phyloP scores from a whole-genome alignment of 306 rosid genomes.

The Begonia fuchsioides region DNA sequence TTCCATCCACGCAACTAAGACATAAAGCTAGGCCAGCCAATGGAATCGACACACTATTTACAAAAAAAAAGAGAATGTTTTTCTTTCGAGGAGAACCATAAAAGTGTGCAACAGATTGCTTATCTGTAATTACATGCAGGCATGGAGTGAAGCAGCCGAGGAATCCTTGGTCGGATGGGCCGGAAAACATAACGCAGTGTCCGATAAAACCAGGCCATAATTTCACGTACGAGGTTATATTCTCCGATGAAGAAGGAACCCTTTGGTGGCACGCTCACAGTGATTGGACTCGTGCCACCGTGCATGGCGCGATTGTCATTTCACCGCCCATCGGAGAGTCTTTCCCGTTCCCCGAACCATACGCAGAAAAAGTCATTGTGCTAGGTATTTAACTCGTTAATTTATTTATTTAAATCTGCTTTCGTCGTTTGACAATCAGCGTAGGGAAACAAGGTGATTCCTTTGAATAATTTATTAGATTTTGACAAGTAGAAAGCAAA shows the following conservation, averaged over 20 bases:
- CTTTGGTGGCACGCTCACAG: slow-evolving; percentile 40
- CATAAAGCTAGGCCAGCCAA: too few relatives aligned
- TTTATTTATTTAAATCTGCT: too few relatives aligned
- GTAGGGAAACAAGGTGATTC: too few relatives aligned
- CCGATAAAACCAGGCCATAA: slow-evolving; percentile 15
- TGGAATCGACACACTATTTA: not conserved
- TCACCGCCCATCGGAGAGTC: not conserved
- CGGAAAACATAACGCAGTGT: slow-evolving; percentile 25
- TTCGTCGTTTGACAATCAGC: too few relatives aligned
- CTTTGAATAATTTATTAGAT: too few relatives aligned
- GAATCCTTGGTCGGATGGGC: slow-evolving; percentile 35
- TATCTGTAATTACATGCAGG: slow-evolving; percentile 1
- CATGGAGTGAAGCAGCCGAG: slow-evolving; percentile 26
- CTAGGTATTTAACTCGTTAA: slow-evolving; percentile 7
- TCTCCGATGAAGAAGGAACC: slow-evolving; percentile 27
- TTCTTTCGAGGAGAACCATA: too few relatives aligned
- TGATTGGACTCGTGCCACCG: slow-evolving; percentile 23
- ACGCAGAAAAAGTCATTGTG: slow-evolving; percentile 4
- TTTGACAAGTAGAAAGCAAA: too few relatives aligned
- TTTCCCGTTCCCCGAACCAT: slow-evolving; percentile 16
- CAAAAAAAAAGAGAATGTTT: not conserved
- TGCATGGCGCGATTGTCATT: slow-evolving; percentile 19
- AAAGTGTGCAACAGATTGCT: too few relatives aligned
- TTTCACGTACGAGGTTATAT: slow-evolving; percentile 17
- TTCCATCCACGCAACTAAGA: too few relatives aligned